Percentiles rank a stretch among this genome's conserved stretches.
These are phyloP conservation scores for Chrysanthemum lavandulifolium DNA, from an alignment of 129 eudicot species.

Conservation along the genomic window DNA sequence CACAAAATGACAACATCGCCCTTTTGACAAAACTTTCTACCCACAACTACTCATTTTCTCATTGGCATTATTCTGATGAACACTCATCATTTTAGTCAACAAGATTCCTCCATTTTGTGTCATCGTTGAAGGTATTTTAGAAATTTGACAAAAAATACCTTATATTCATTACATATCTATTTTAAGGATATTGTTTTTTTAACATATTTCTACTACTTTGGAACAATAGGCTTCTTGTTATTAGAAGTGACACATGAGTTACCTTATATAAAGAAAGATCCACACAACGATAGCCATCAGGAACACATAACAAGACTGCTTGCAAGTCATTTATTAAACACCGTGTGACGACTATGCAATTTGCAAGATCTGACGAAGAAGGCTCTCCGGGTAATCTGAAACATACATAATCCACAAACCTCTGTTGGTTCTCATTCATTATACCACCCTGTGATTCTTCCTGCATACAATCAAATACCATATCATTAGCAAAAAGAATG, in stretches of 20 bases:
- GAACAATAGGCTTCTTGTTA: too few relatives aligned
- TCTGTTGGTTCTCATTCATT: conserved; percentile 32
- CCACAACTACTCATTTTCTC: too few relatives aligned
- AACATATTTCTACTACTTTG: background rate
- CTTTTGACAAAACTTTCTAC: conserved; percentile 11
- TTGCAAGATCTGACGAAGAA: conserved; percentile 42
- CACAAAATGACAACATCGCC: background rate
- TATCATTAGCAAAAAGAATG: conserved; percentile 1
- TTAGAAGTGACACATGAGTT: too few relatives aligned
- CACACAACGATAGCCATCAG: too few relatives aligned
- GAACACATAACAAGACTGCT: conserved; percentile 48
- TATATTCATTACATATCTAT: background rate
- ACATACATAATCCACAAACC: conserved; percentile 51
- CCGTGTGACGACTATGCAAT: conserved; percentile 70
- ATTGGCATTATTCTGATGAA: too few relatives aligned
- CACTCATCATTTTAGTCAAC: too few relatives aligned
- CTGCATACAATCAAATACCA: conserved; percentile 36
- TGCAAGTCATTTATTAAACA: conserved; percentile 51
- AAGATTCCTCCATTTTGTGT: too few relatives aligned
- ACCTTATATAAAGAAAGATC: too few relatives aligned
- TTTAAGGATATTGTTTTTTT: background rate
- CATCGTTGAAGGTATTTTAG: too few relatives aligned
- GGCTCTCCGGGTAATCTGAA: conserved; percentile 77
- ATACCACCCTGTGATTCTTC: conserved; percentile 38
- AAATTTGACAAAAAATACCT: too few relatives aligned